Evolutionary conservation across 176 grass and related monocot species (phyloP).

Genomic region (Aegilops bicornis): DNA sequence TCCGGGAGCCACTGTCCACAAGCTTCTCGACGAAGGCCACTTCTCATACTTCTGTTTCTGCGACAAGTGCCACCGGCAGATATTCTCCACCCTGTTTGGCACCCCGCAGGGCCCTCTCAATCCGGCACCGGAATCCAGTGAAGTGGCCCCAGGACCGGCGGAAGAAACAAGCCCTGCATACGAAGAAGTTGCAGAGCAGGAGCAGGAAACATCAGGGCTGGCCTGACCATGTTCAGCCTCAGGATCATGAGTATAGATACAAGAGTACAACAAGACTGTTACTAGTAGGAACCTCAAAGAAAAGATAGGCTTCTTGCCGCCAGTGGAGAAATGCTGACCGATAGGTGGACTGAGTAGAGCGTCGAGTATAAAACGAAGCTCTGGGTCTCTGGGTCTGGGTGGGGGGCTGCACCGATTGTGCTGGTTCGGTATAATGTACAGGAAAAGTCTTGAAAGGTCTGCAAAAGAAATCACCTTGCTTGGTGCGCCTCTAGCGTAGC

Average conservation of each 20-base stretch:
- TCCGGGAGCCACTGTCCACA: constrained; percentile 82
- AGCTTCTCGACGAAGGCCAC: constrained; percentile 75
- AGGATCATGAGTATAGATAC: constrained; percentile 47
- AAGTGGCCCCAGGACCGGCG: constrained; percentile 5
- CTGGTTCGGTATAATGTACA: constrained; percentile 28
- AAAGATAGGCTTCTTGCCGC: constrained; percentile 10
- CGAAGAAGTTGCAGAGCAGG: constrained; percentile 45
- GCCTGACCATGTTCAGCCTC: constrained; percentile 29
- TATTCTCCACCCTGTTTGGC: constrained; percentile 95
- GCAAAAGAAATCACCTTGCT: constrained; percentile 8
- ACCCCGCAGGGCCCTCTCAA: constrained; percentile 70
- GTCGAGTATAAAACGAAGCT: constrained; percentile 1
- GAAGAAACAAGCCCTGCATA: constrained; percentile 40
- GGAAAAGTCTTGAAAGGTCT: background rate
- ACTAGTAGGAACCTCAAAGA: constrained; percentile 28
- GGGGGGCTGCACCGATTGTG: background rate
- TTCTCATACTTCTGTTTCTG: constrained; percentile 98
- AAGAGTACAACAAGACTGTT: background rate
- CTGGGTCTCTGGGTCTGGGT: constrained; percentile 9
- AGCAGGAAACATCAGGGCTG: constrained; percentile 37
- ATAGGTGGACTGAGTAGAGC: background rate
- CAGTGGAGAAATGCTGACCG: background rate
- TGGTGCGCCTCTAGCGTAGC: constrained; percentile 22
- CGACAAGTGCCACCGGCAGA: constrained; percentile 88
- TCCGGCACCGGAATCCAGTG: constrained; percentile 11